A percentile compares a stretch with the other conserved stretches of the same genome.
Conservation (phyloP, 1,284 basidiomycete species). For the Apiotrichum brassicae region DNA sequence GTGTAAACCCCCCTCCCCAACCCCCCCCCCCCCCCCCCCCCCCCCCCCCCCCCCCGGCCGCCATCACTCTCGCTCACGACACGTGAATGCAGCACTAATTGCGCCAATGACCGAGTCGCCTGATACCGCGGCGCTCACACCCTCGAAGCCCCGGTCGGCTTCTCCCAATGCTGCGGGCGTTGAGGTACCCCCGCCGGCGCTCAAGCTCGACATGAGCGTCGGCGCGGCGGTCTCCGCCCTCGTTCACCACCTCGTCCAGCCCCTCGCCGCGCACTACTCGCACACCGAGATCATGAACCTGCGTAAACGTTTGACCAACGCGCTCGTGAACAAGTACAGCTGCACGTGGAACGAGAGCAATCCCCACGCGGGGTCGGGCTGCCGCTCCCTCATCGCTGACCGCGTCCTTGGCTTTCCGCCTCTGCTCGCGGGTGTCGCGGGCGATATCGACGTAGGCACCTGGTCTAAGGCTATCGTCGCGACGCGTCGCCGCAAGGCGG, state of each 20-base stretch:
- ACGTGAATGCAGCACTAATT: not conserved
- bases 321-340: constrained; percentile 21
- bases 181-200: not conserved
- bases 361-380: constrained; percentile 36
- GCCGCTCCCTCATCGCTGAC: constrained; percentile 38
- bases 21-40: too few species aligned
- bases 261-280: constrained; percentile 32
- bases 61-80: not conserved
- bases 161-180: constrained; percentile 1
- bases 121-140: not conserved
- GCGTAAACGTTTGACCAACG: constrained; percentile 21
- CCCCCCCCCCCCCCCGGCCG: not conserved
- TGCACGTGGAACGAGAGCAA: constrained; percentile 38
- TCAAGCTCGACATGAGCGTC: constrained; percentile 29
- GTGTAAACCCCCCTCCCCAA: too few species aligned
- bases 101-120: not conserved
- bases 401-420: constrained; percentile 30
- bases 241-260: constrained; percentile 35
- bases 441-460: constrained; percentile 25
- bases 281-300: constrained; percentile 27
- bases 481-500: constrained; percentile 6
- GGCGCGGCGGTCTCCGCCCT: constrained; percentile 34
- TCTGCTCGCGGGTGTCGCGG: constrained; percentile 27
- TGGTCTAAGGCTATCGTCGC: constrained; percentile 35
- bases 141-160: not conserved